These are phyloP conservation scores for Cutaneotrichosporon cutaneum DNA, from an alignment of 1,284 basidiomycete genomes.

Conservation along the genomic window DNA sequence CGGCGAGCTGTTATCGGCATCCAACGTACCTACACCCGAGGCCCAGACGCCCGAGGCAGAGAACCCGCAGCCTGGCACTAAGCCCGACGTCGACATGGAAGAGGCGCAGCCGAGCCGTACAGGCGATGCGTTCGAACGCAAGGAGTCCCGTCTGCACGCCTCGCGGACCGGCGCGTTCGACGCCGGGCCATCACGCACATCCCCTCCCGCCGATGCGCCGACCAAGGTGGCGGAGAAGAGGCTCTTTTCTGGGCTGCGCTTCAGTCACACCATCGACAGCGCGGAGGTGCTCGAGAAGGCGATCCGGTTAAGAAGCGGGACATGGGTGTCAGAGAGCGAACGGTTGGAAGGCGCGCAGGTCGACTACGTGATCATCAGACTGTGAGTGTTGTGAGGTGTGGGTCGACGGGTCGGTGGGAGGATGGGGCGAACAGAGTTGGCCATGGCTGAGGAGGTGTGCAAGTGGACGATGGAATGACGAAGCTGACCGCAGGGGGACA, in stretches of 20 bases:
- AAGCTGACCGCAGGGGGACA: constrained; percentile 1
- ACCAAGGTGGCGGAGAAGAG: background rate
- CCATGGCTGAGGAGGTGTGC: too few relatives aligned
- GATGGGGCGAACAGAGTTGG: too few relatives aligned
- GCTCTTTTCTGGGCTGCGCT: constrained; percentile 41
- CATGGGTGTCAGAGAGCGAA: constrained; percentile 35
- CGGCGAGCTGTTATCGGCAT: constrained; percentile 40
- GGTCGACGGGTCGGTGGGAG: too few relatives aligned
- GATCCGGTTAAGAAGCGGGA: constrained; percentile 35
- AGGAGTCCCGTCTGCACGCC: constrained; percentile 38
- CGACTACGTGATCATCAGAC: constrained; percentile 46
- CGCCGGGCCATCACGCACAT: constrained; percentile 25
- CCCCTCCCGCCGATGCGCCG: constrained; percentile 11
- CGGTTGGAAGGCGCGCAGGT: constrained; percentile 36
- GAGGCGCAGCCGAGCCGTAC: constrained; percentile 8
- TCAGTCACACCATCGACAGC: constrained; percentile 42
- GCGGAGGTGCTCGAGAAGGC: constrained; percentile 38
- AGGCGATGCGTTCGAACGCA: constrained; percentile 21
- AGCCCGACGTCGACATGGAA: constrained; percentile 16
- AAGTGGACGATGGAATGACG: background rate
- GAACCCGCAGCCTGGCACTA: background rate
- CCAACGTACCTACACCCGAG: constrained; percentile 1
- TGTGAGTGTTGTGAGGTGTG: constrained; percentile 34
- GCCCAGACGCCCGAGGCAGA: background rate
- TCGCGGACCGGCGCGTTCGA: constrained; percentile 26